A percentile compares a stretch with the other conserved stretches of the same genome.
Evolutionary conservation across 2,329 filamentous ascomycete genomes (phyloP).

Genomic region (Malbranchea zuffiana): DNA sequence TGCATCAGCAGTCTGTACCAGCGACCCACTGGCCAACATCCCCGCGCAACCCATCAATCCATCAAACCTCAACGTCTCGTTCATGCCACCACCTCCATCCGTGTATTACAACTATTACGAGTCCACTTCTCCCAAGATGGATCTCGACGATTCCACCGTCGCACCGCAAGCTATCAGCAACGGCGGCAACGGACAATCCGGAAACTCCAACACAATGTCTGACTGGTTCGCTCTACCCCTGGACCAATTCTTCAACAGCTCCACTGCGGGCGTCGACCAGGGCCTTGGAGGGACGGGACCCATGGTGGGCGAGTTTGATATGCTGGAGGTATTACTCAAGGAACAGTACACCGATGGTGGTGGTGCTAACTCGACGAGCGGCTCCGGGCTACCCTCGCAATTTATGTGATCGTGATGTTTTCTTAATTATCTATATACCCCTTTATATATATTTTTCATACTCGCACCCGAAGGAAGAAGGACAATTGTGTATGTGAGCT

Average conservation of each 20-base stretch:
- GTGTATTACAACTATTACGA: conserved; percentile 38
- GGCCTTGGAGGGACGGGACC: conserved; percentile 50
- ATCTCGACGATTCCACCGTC: conserved; percentile 21
- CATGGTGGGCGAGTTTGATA: conserved; percentile 46
- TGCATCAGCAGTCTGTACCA: conserved; percentile 23
- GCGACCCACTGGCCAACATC: conserved; percentile 35
- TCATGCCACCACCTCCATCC: conserved; percentile 38
- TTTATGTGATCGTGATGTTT: conserved; percentile 10
- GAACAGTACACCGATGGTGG: conserved; percentile 27
- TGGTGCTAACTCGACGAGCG: conserved; percentile 4
- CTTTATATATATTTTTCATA: too few relatives aligned
- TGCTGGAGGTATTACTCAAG: conserved; percentile 38
- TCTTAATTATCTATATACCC: not conserved
- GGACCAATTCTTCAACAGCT: conserved; percentile 46
- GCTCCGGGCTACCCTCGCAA: conserved; percentile 11
- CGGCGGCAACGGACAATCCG: conserved; percentile 11
- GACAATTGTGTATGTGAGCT: too few relatives aligned
- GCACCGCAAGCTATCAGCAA: conserved; percentile 21
- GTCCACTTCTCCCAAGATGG: conserved; percentile 23
- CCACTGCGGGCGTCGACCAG: conserved; percentile 37
- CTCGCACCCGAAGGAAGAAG: too few relatives aligned
- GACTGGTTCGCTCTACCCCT: conserved; percentile 54
- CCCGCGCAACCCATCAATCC: conserved; percentile 37
- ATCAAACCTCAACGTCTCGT: conserved; percentile 35
- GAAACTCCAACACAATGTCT: conserved; percentile 24